Conservation (phyloP, 2,329 filamentous ascomycete genomes). For the Sphaerostilbella broomeana region DNA sequence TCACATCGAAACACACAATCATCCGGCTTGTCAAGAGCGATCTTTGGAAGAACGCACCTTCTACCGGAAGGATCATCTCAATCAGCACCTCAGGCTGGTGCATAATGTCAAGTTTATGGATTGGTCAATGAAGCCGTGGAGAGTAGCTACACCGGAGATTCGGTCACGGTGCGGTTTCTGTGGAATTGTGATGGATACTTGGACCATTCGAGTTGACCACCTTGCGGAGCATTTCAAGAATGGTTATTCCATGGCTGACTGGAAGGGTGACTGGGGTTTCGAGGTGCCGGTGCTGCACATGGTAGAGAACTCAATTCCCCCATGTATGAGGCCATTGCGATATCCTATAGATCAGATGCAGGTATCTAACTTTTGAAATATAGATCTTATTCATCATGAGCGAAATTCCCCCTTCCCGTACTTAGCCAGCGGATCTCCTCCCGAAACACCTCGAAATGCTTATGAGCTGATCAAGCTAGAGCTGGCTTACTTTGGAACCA, state of each 20-base stretch:
- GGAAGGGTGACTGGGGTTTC: constrained; percentile 66
- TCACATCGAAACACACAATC: constrained; percentile 34
- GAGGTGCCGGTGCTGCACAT: constrained; percentile 53
- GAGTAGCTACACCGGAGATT: constrained; percentile 53
- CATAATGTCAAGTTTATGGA: constrained; percentile 54
- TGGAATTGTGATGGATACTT: constrained; percentile 54
- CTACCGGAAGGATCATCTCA: constrained; percentile 61
- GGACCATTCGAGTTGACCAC: constrained; percentile 55
- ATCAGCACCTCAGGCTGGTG: constrained; percentile 57
- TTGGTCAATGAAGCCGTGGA: constrained; percentile 62
- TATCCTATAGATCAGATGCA: constrained; percentile 31
- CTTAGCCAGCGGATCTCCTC: constrained; percentile 37
- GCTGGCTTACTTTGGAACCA: constrained; percentile 45
- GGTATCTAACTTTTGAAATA: constrained; percentile 35
- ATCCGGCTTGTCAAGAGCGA: constrained; percentile 60
- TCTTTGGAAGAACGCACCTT: constrained; percentile 55
- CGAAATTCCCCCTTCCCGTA: constrained; percentile 51
- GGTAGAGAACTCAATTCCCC: constrained; percentile 61
- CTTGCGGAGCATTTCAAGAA: constrained; percentile 62
- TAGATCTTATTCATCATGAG: constrained; percentile 60
- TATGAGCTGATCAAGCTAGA: constrained; percentile 57
- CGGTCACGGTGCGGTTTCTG: constrained; percentile 61
- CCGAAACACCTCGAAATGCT: constrained; percentile 47
- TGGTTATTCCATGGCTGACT: constrained; percentile 60
- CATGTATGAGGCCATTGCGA: constrained; percentile 45